Base-by-base conservation (phyloP, 2,329 filamentous ascomycete genomes). In the Botrytis sinoallii region DNA sequence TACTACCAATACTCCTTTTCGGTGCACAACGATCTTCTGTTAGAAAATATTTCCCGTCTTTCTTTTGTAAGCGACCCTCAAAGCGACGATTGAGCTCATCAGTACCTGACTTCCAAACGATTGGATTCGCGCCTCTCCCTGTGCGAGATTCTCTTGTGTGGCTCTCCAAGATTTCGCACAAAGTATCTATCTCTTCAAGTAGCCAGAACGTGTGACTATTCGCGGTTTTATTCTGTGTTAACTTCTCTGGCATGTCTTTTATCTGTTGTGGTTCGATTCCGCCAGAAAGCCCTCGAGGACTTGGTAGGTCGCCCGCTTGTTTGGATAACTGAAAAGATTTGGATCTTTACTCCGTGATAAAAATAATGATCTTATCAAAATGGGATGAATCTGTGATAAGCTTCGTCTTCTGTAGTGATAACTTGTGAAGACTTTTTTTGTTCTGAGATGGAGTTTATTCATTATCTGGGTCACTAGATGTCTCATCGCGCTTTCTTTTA, bases 161-260 rank as follows among this genome's bases (percentile, higher is more conserved):
- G 12, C 25, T 2, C 12, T n/a, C 0, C 25, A 7, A n/a, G 12
- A 6, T 16, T 16, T 55, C 25, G 12, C 12, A n/a, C 12, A 55
- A 10, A n/a, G 25, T 16, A 55, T n/a, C 12, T 55, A n/a, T n/a
- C 25, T 55, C 25, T 4, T 55, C 48, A 55, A 16, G 12, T n/a
- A 55, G 48, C 48, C 48, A n/a, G 4, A 6, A 4, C 4, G 10
- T 4, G 22, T 14, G 0, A 8, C 9, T 48, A 25, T 9, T 25
- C 25, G 25, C 25, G 10, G 1, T 6, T n/a, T 0, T 2, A 25
- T 16, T 55, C 10, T n/a, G 10, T 16, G 0, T 55, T n/a, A 12
- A 25, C 12, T n/a, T 16, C 6, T 57, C n/a, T 25, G n/a, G n/a
- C 14, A 18, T 29, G n/a, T 57, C n/a, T 29, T 18, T 6, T 57